Evolutionary conservation across 1,284 basidiomycete genomes (phyloP), one percentile per base, ranked within the genome.

Genomic region (Wallemia ichthyophaga): DNA sequence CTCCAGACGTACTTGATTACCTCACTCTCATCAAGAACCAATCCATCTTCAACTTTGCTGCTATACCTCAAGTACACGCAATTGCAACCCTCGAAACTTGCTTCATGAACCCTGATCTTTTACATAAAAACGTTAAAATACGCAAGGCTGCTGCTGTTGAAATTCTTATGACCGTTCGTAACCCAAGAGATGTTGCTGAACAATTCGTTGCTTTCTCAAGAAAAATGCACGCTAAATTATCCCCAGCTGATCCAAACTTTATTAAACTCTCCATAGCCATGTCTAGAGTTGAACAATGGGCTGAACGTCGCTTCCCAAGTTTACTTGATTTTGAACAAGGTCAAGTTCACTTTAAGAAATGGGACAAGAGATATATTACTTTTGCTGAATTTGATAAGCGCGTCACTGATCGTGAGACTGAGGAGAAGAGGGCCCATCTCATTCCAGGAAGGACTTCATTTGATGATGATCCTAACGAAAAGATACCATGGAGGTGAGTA

Each of bases 31-130:
- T 98, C 65, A 82, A 79, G 69, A 91, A 85, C 70, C 92, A 96
- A 72, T 83, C 76, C 61, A 79, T 95, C 26, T 98, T 98, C 76
- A 87, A 87, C 71, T 98, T 98, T 71, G 89, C 86, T 65, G 88
- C 92, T 1, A 87, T 96, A 61, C 92, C 92, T 11, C 86, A 85
- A 28, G 79, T 82, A 24, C 96, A 98, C 92, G 89, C 92, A 0
- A 84, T 98, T 64, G 91, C 94, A 3, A 98, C 91, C 5, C 74
- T 98, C 25, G 78, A 84, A 58, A 69, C 83, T 59, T 92, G 89
- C 71, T 94, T 91, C 72, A 86, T 85, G 83, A 98, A 98, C 71
- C 78, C 79, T 1, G 73, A 75, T n/a, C 84, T 98, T 73, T 80
- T 95, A 70, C 77, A 83, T 65, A 72, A 77, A 66, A 94, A 95